phyloP scores from a whole-genome alignment of 768 basidiomycete species.

The Hericium rajendrae region DNA sequence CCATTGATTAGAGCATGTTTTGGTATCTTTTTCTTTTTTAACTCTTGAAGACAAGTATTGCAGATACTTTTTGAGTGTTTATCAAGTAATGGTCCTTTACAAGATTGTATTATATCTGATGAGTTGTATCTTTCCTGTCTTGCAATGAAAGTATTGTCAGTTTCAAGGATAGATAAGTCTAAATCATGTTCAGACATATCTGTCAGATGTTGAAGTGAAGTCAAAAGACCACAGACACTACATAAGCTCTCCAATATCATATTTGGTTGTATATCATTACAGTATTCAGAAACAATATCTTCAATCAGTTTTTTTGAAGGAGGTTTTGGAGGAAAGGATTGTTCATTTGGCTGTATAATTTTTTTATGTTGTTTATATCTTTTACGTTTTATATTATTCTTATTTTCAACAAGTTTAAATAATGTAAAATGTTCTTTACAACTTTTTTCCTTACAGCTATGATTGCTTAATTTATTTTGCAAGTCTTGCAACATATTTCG shows the following conservation, averaged over 20 bases:
- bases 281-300: not conserved
- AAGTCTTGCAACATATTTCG: too few species aligned
- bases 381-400: too few species aligned
- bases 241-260: not conserved
- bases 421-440: too few species aligned
- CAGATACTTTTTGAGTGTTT: not conserved
- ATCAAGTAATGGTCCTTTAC: not conserved
- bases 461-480: too few species aligned
- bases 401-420: too few species aligned
- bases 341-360: too few species aligned
- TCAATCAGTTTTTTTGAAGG: not conserved
- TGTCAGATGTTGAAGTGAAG: not conserved
- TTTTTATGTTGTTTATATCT: too few species aligned
- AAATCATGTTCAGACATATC: not conserved
- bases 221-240: not conserved
- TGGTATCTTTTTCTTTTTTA: slow-evolving; percentile 13
- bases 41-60: not conserved
- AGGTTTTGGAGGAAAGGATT: not conserved
- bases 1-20: slow-evolving; percentile 23
- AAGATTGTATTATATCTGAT: not conserved
- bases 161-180: not conserved
- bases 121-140: not conserved
- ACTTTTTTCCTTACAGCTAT: too few species aligned
- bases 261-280: not conserved
- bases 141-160: not conserved